Evolutionary conservation across 495 filamentous ascomycete genomes (phyloP).

Genomic region (Xylaria castorea): DNA sequence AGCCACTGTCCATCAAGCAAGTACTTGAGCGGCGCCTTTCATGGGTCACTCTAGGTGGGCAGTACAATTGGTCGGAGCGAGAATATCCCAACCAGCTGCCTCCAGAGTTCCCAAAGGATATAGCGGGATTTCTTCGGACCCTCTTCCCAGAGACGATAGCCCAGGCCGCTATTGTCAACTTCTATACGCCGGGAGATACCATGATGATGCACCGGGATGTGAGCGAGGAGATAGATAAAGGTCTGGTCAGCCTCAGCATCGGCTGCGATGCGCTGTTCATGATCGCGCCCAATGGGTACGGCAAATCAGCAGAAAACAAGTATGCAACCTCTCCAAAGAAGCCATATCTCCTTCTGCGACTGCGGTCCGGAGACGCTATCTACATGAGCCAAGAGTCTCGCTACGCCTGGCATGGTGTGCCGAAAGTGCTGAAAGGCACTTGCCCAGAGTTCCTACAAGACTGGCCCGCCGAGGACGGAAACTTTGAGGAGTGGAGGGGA

Average conservation of each 20-base stretch:
- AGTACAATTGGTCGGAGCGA: constrained; percentile 93
- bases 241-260: constrained; percentile 82
- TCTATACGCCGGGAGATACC: constrained; percentile 87
- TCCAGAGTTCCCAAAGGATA: constrained; percentile 77
- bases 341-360: constrained; percentile 65
- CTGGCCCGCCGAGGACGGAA: constrained; percentile 70
- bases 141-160: constrained; percentile 76
- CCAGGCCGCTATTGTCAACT: constrained; percentile 89
- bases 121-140: constrained; percentile 65
- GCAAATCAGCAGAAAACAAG: constrained; percentile 44
- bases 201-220: constrained; percentile 90
- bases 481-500: constrained; percentile 71
- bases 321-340: constrained; percentile 33
- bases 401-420: constrained; percentile 94
- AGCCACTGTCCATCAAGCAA: constrained; percentile 67
- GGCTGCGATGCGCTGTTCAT: constrained; percentile 90
- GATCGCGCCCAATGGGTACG: constrained; percentile 55
- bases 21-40: constrained; percentile 79
- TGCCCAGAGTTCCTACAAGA: constrained; percentile 76
- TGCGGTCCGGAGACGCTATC: constrained; percentile 81
- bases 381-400: constrained; percentile 80
- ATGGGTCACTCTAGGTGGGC: constrained; percentile 91
- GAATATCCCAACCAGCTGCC: constrained; percentile 71
- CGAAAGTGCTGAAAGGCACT: constrained; percentile 75
- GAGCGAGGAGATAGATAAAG: constrained; percentile 75